A percentile compares a stretch with the other conserved stretches of the same genome.
phyloP scores from a whole-genome alignment of 495 filamentous ascomycete species.

The Evansstolkia leycettana region DNA sequence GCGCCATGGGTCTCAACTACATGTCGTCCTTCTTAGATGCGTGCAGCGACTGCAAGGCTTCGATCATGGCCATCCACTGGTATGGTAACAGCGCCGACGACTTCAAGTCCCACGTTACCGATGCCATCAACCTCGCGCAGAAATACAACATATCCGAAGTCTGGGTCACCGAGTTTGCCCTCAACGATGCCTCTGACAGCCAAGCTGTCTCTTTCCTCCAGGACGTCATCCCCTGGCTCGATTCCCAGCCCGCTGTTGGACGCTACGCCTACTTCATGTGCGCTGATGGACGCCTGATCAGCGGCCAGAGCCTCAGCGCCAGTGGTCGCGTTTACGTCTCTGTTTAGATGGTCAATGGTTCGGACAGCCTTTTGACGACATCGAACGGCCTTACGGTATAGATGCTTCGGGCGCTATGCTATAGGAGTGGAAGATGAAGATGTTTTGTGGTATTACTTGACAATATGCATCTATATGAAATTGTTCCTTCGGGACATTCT shows the following conservation, averaged over 20 bases:
- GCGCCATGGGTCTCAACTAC: slow-evolving; percentile 46
- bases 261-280: slow-evolving; percentile 77
- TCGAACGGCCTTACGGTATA: too few relatives aligned
- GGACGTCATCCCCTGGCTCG: slow-evolving; percentile 51
- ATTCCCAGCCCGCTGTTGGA: slow-evolving; percentile 50
- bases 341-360: too few relatives aligned
- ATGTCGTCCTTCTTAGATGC: slow-evolving; percentile 43
- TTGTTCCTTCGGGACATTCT: too few relatives aligned
- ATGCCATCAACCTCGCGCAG: slow-evolving; percentile 34
- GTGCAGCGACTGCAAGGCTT: slow-evolving; percentile 49
- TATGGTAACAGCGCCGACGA: slow-evolving; percentile 39
- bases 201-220: slow-evolving; percentile 39
- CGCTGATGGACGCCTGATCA: slow-evolving; percentile 23
- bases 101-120: slow-evolving; percentile 47
- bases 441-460: too few relatives aligned
- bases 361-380: too few relatives aligned
- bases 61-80: slow-evolving; percentile 61
- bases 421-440: too few relatives aligned
- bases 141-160: slow-evolving; percentile 41
- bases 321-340: slow-evolving; percentile 14
- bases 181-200: slow-evolving; percentile 23
- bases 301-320: slow-evolving; percentile 10
- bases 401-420: too few relatives aligned
- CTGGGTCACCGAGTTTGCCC: slow-evolving; percentile 73
- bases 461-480: too few relatives aligned